phyloP scores from a whole-genome alignment of 257 asterid species.

The Gentiana dahurica region DNA sequence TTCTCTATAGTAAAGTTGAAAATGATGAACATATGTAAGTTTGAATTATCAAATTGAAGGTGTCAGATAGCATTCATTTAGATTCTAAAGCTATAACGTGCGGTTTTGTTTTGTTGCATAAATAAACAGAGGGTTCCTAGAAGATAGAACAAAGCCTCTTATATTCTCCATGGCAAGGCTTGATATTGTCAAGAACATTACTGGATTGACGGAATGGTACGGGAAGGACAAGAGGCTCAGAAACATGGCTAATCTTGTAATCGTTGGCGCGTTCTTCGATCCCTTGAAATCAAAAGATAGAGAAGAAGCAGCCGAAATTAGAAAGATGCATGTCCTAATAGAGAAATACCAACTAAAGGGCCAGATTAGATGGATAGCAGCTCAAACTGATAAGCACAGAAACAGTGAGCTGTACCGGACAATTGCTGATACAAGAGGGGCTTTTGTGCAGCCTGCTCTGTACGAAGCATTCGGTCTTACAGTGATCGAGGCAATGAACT shows the following conservation, averaged over 20 bases:
- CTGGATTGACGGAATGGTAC: conserved; percentile 83
- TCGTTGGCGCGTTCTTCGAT: conserved; percentile 87
- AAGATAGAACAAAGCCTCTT: conserved; percentile 67
- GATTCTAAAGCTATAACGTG: not conserved
- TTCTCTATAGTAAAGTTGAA: conserved; percentile 55
- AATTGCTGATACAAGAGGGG: conserved; percentile 83
- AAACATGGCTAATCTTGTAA: conserved; percentile 63
- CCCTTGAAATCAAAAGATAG: conserved; percentile 76
- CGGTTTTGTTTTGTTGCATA: not conserved
- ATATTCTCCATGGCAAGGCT: conserved; percentile 96
- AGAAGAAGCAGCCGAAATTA: conserved; percentile 81
- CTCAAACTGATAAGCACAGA: conserved; percentile 62
- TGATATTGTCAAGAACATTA: conserved; percentile 65
- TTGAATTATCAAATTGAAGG: not conserved
- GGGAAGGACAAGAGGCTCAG: conserved; percentile 78
- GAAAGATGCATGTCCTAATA: conserved; percentile 63
- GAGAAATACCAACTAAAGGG: conserved; percentile 67
- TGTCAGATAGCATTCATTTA: not conserved
- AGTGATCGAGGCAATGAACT: conserved; percentile 88
- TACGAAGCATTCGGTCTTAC: conserved; percentile 91
- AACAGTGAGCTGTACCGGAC: conserved; percentile 74
- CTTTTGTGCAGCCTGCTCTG: conserved; percentile 83
- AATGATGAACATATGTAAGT: conserved; percentile 77
- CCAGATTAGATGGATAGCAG: conserved; percentile 85
- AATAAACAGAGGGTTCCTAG: conserved; percentile 54